Evolutionary conservation across 495 filamentous ascomycete genomes (phyloP), one percentile per base, ranked within the genome.

Genomic region (Cenococcum geophilum): DNA sequence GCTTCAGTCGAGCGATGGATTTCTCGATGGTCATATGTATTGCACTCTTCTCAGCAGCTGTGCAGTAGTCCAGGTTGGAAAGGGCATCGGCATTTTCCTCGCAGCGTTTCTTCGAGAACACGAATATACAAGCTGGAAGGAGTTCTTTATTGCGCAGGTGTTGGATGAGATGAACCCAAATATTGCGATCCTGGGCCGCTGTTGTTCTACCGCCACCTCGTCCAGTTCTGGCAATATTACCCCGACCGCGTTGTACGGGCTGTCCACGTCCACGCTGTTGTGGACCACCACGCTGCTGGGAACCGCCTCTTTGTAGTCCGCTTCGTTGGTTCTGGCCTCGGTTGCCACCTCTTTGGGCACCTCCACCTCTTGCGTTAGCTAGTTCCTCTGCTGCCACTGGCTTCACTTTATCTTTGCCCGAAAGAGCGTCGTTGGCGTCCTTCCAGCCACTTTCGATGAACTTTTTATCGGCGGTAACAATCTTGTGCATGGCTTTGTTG

Each of bases 1-100:
- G 89, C 70, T 95, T 96, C 52, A 98, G 76, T 58, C 93, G 82
- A 49, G 95, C 92, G 60, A 98, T 83, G 22, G 92, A 97, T 70
- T 90, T 95, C 73, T 98, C 92, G 54, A 98, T 91, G 48, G 89
- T 92, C 90, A 97, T 97, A 69, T 98, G 95, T 50, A 91, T 92
- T 36, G 86, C 82, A 70, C 93, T 98, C 82, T 96, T 97, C 76
- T 98, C 95, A 5, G 84, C 81, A 9, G 91, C 89, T 20, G 86
- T 95, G 72, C 85, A 92, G 70, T 92, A 97, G 74, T 98, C 95
- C 59, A 95, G 86, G 67, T 95, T 97, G 61, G 88, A 91, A 21
- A 98, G 78, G 0, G 93, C 91, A 66, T 97, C 90, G 10, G 95
- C 93, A 70, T 97, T 98, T 69, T 96, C 88, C 71, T 97, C 92